Base-by-base conservation (phyloP, 306 rosid genomes). In the Cyclanthera cordifolia region DNA sequence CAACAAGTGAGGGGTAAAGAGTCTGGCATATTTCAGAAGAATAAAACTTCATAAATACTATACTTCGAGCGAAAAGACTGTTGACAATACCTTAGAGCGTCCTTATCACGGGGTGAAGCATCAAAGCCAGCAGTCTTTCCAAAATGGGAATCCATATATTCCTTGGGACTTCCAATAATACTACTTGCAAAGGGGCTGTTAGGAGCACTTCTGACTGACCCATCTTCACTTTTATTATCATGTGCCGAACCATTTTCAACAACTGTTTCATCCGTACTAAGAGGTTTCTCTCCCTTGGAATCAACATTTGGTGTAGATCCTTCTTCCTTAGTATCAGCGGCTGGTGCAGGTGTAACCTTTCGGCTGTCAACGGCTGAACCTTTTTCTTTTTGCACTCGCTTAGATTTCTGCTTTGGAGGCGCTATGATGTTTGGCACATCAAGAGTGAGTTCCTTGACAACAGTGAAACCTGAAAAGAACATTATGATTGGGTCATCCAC, bases 401-500 rank as follows among this genome's bases (percentile, higher is more conserved):
- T 77, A 58, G 77, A 70, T 76, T 88, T 94, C 79, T 86, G 87
- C 56, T 79, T 90, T 34, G 90, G 90, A 61, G 95, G 92, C 0
- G 85, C 97, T 30, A 82, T 47, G 74, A 74, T 75, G 81, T 94
- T 94, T 76, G 85, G 81, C 76, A 90, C 95, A 67, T 88, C 90
- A 63, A 90, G 87, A 56, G 96, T 90, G 78, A 90, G 88, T 82
- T 94, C 97, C 83, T 88, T 85, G 73, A 88, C 96, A 11, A 86
- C 79, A 70, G 90, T 71, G 74, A 86, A 94, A 73, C 91, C 99
- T 94, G 92, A 80, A 70, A 60, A 70, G 56, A 53, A 48, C 41
- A 63, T 70, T 67, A 39, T 59, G 25, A 70, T 46, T 71, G 66
- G 79, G 61, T 61, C 55, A 78, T 67, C 70, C 0, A 61, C 47